Conservation (phyloP, 495 filamentous ascomycete species). For the Haplographium delicatum region DNA sequence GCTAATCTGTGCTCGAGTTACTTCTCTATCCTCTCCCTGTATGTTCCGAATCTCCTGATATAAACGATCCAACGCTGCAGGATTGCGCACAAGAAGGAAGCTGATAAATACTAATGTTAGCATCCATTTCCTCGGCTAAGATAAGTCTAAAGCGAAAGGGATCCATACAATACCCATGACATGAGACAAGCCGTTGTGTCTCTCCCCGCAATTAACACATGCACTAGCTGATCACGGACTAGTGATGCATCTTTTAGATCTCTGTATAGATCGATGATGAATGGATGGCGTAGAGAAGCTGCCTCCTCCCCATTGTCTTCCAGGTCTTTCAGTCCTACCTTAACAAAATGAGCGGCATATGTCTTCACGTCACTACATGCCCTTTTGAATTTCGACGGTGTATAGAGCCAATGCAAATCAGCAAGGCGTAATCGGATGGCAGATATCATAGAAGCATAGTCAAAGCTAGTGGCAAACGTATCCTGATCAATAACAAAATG, state of each 20-base stretch:
- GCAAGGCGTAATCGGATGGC: constrained; percentile 5
- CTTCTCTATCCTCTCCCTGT: constrained; percentile 2
- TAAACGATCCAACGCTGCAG: constrained; percentile 29
- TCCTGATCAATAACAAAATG: constrained; percentile 4
- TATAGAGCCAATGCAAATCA: constrained; percentile 12
- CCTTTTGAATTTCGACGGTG: constrained; percentile 3
- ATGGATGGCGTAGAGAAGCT: constrained; percentile 29
- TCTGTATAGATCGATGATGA: constrained; percentile 36
- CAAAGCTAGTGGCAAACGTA: constrained; percentile 6
- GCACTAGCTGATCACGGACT: constrained; percentile 48
- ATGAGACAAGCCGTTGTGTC: constrained; percentile 42
- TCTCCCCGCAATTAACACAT: constrained; percentile 47
- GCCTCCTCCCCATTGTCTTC: constrained; percentile 16
- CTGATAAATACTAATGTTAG: not conserved
- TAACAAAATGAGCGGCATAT: constrained; percentile 2
- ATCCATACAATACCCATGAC: too few relatives aligned
- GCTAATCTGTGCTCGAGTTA: constrained; percentile 8
- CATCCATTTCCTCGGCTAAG: not conserved
- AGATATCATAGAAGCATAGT: constrained; percentile 3
- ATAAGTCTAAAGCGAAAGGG: not conserved
- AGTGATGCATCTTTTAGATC: constrained; percentile 32
- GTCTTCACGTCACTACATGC: constrained; percentile 5
- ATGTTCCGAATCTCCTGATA: constrained; percentile 31
- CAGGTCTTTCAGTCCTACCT: constrained; percentile 31
- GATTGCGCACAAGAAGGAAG: constrained; percentile 12